A percentile compares a stretch with the other conserved stretches of the same genome.
Evolutionary conservation across 306 rosid genomes (phyloP).

Genomic region (Quillaja saponaria): DNA sequence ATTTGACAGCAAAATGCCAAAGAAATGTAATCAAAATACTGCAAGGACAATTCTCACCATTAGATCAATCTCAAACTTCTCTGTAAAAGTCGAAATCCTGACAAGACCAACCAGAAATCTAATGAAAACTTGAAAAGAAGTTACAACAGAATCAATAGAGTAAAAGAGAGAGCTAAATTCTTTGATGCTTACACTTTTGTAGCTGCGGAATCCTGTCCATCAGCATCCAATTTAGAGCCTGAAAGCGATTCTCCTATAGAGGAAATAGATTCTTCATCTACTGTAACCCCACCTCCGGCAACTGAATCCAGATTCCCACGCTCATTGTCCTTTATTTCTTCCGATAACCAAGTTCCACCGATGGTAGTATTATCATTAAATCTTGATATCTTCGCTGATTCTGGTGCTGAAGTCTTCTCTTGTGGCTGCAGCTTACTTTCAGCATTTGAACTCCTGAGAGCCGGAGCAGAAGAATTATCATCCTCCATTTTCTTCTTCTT

Average conservation of each 20-base stretch:
- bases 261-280: slow-evolving; percentile 17
- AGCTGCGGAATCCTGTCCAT: slow-evolving; percentile 34
- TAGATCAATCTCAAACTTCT: slow-evolving; percentile 61
- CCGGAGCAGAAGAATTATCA: slow-evolving; percentile 14
- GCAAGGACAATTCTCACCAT: slow-evolving; percentile 55
- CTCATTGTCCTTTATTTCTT: slow-evolving; percentile 19
- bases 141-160: slow-evolving; percentile 12
- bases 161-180: slow-evolving; percentile 10
- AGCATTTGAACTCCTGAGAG: slow-evolving; percentile 26
- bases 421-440: slow-evolving; percentile 34
- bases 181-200: slow-evolving; percentile 48
- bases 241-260: slow-evolving; percentile 10
- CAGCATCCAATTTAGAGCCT: slow-evolving; percentile 28
- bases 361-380: slow-evolving; percentile 14
- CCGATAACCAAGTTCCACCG: slow-evolving; percentile 28
- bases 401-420: slow-evolving; percentile 26
- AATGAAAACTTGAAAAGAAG: slow-evolving; percentile 12
- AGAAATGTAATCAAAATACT: slow-evolving; percentile 25
- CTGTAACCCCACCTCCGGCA: slow-evolving; percentile 12
- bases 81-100: slow-evolving; percentile 38
- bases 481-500: slow-evolving; percentile 38
- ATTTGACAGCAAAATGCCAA: slow-evolving; percentile 23
- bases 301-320: slow-evolving; percentile 26
- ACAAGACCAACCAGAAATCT: slow-evolving; percentile 24
- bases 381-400: slow-evolving; percentile 13